Percentiles rank a stretch among this genome's conserved stretches.
Conservation (phyloP, 352 stramenopile species). For the Globisporangium nagaii region DNA sequence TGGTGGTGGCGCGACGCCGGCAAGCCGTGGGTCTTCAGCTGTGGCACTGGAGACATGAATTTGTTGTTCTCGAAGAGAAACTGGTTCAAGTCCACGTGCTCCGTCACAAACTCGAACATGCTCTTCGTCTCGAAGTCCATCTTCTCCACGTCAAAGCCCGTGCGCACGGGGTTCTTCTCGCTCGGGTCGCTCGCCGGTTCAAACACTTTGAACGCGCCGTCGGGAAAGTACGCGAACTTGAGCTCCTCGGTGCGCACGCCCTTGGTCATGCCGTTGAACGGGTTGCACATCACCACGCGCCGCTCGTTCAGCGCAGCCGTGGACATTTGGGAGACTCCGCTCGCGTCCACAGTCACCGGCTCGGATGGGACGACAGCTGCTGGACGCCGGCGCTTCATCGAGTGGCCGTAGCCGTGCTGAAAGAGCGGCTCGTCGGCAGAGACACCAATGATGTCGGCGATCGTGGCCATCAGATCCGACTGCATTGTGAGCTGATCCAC, state of each 20-base stretch:
- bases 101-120: conserved; percentile 45
- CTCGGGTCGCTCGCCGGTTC: conserved; percentile 32
- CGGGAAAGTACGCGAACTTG: conserved; percentile 71
- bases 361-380: no score
- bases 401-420: conserved; percentile 65
- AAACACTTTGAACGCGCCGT: conserved; percentile 67
- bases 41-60: conserved; percentile 28
- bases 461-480: conserved; percentile 66
- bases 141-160: conserved; percentile 55
- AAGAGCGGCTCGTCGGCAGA: conserved; percentile 39
- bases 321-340: no score
- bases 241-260: conserved; percentile 54
- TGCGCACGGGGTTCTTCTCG: conserved; percentile 45
- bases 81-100: conserved; percentile 63
- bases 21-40: not conserved
- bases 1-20: not conserved
- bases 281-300: conserved; percentile 59
- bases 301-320: conserved; percentile 24
- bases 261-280: conserved; percentile 66
- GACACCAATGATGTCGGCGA: conserved; percentile 59
- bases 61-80: conserved; percentile 68
- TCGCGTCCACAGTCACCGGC: no score
- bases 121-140: conserved; percentile 45
- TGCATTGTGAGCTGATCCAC: conserved; percentile 66
- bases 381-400: conserved; percentile 50